Base-by-base conservation (phyloP, 805 yeast species). In the Metschnikowia matae region DNA sequence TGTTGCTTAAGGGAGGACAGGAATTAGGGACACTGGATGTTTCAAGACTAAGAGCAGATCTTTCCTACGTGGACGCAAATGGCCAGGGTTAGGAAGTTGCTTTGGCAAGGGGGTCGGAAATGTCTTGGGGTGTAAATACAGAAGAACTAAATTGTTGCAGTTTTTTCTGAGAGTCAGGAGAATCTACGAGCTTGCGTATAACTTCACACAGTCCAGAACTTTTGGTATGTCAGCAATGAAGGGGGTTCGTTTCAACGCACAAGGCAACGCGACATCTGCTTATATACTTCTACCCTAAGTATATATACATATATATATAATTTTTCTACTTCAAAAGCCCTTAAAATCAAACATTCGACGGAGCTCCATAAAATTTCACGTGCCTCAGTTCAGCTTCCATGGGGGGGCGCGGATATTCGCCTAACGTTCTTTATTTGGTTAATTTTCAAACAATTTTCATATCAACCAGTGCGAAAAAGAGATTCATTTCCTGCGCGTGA, bases 111-210 rank as follows among this genome's bases (percentile, higher is more conserved):
- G 37, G 29, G n/a, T 33, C 20, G 31, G 37, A 11, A 20, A 15
- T 42, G 45, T 42, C 29, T 33, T 5, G 29, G 45, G n/a, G 45
- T 32, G 29, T 26, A 18, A 21, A 20, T 34, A 32, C 18, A n/a
- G 21, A 15, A 20, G 38, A 42, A 34, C 21, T 32, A 32, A 34
- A n/a, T 33, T 32, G 38, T 42, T 32, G 45, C 45, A 33, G 31
- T 32, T 42, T 42, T 42, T 42, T 42, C 45, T 42, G 43, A 15
- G 41, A 38, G 34, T 40, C 34, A 40, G 34, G 41, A 40, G 43
- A 40, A 29, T 8, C 31, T n/a, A 20, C 45, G 45, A 42, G 45
- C 43, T 26, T 40, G 45, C 45, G 38, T 42, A 41, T 41, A 20
- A 20, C 36, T 42, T 42, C 45, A 42, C 37, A 31, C 45, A 42